Evolutionary conservation across 805 yeast species (phyloP), one percentile per base, ranked within the genome.

Genomic region (Starmerella sp.): DNA sequence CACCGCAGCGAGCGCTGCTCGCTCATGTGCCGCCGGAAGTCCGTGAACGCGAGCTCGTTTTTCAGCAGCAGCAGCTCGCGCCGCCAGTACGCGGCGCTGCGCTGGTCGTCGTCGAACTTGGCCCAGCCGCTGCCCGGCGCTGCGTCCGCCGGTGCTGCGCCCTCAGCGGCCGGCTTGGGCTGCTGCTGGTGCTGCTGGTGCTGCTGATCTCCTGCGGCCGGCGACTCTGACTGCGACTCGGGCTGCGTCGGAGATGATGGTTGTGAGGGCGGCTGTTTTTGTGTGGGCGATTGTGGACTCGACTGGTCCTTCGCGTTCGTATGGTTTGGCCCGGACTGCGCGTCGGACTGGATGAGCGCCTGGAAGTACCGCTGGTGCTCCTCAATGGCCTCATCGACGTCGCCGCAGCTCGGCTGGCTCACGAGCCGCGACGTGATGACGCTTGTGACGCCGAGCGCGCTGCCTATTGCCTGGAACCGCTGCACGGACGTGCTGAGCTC

Each of bases 1-100:
- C 73, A 62, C 30, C 67, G 62, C 17, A 66, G 62, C n/a, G 68
- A 63, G 6, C 72, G 65, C 35, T 67, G 69, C 59, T 76, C 75
- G 53, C 71, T 72, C 56, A 78, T 70, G 51, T 76, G 71, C 49
- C 77, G 77, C 60, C 80, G 63, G 65, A 78, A 81, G 49, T 75
- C 73, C 4, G 79, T 71, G 61, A 83, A 83, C 49, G 81, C 83
- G 39, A 80, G 69, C 63, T 83, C 88, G 64, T 83, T 83, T 51
- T 75, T 75, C 55, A 74, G 61, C 38, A 82, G 69, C 53, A 82
- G 65, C 14, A 82, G 67, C 62, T 83, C 86, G 54, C 86, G 70
- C 53, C 78, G 58, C 57, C 56, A 60, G 50, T 60, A 51, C 5
- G 60, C 59, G 4, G 54, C 62, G 13, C 52, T 47, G 22, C 50